Base-by-base conservation (phyloP, 192 early-diverging fungal genomes). In the Coemansia sp. region DNA sequence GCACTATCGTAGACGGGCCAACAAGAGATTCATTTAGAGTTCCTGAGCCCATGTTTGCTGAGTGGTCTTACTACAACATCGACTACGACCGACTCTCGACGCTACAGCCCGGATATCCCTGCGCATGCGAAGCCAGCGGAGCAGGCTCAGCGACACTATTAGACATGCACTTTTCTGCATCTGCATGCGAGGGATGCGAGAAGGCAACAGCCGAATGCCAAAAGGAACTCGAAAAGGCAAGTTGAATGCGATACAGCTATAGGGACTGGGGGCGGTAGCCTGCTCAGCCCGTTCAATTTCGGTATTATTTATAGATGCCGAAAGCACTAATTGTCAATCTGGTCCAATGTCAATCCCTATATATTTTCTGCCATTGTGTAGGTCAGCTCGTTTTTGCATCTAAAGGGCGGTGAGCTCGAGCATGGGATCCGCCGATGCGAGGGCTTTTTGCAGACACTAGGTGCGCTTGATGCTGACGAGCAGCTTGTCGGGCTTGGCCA, bases 61-160 rank as follows among this genome's bases (percentile, higher is more conserved):
- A 78, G 49, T 78, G 74, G 74, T 38, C 57, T 24, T 65, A 65
- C 62, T 78, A 78, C 61, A 62, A 67, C 53, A 56, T 67, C 50
- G 46, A 68, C 68, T 71, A 64, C 42, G 37, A 38, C 22, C 53
- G 21, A 14, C 65, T 78, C 10, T 49, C 64, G 1, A 19, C 69
- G 12, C 50, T 70, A 2, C 53, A 42, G 21, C 24, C 27, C 8
- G 34, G 15, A 21, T 66, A 68, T 39, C n/a, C 11, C 12, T 66
- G 73, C 39, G 37, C 39, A 10, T 1, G 21, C 15, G 17, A 40
- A 21, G 40, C 27, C 27, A 30, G 27, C 27, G 27, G 27, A 30
- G 27, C 27, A 30, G 27, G 27, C 27, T 7, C 27, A 30, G 27
- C 27, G 27, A 30, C 27, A 5, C 27, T 30, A 7, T 30, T 30